phyloP scores from a whole-genome alignment of 768 basidiomycete species.

The Neoboletus magnificus region DNA sequence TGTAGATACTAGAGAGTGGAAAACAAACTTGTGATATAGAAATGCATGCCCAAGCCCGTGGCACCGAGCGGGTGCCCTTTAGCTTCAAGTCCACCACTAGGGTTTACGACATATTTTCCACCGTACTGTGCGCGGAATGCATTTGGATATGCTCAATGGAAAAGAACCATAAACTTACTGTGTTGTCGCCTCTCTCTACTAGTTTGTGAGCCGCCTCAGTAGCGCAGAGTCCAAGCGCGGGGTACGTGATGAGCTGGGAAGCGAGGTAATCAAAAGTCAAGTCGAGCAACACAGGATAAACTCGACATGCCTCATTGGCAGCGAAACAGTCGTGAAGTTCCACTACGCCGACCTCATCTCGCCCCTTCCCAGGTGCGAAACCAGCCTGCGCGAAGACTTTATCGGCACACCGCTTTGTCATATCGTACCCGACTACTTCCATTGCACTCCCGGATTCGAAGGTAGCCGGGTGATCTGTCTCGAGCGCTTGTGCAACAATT shows the following conservation, averaged over 20 bases:
- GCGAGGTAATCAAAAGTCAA: not conserved
- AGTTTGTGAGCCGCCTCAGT: slow-evolving; percentile 67
- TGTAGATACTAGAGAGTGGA: not conserved
- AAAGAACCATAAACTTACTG: slow-evolving; percentile 42
- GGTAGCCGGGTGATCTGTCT: slow-evolving; percentile 62
- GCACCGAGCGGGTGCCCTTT: slow-evolving; percentile 86
- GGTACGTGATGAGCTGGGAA: slow-evolving; percentile 70
- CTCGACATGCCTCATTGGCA: slow-evolving; percentile 60
- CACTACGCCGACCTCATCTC: slow-evolving; percentile 77
- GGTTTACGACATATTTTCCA: slow-evolving; percentile 82
- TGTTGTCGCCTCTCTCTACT: slow-evolving; percentile 75
- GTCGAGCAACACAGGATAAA: not conserved
- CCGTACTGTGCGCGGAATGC: slow-evolving; percentile 51
- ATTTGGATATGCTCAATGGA: not conserved
- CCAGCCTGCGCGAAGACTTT: slow-evolving; percentile 70
- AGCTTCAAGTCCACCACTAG: slow-evolving; percentile 83
- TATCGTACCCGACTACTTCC: slow-evolving; percentile 77
- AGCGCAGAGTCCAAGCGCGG: slow-evolving; percentile 71
- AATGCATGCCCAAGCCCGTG: slow-evolving; percentile 83
- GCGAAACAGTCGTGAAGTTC: slow-evolving; percentile 89
- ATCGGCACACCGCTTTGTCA: slow-evolving; percentile 68
- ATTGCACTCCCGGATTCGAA: slow-evolving; percentile 71
- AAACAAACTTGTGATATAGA: slow-evolving; percentile 71
- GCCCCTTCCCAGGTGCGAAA: slow-evolving; percentile 55
- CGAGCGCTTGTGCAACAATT: slow-evolving; percentile 61